Conservation (phyloP, 441 rosid genomes). For the Jatropha podagrica region DNA sequence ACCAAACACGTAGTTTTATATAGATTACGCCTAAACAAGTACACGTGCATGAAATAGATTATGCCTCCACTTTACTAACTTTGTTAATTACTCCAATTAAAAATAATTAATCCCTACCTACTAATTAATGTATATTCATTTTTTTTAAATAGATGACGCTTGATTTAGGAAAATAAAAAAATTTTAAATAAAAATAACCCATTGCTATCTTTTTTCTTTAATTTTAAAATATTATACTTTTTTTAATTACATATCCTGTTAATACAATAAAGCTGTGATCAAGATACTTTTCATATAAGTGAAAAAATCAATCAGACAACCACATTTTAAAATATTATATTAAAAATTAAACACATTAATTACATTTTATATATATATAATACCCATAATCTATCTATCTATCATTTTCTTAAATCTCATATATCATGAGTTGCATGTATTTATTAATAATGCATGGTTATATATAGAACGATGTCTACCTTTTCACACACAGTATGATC, state of each 20-base stretch:
- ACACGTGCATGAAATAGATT: slow-evolving; percentile 10
- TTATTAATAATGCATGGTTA: background rate
- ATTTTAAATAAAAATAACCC: too few species aligned
- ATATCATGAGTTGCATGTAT: slow-evolving; percentile 2
- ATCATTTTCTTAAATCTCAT: slow-evolving; percentile 26
- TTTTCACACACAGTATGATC: background rate
- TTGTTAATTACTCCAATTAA: background rate
- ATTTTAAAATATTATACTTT: too few species aligned
- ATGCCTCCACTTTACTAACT: slow-evolving; percentile 7
- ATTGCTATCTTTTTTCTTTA: too few species aligned
- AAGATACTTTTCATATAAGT: too few species aligned
- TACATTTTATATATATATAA: too few species aligned
- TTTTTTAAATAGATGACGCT: background rate
- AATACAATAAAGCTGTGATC: too few species aligned
- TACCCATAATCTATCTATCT: background rate
- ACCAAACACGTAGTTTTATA: too few species aligned
- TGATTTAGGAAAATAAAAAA: too few species aligned
- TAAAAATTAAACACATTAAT: too few species aligned
- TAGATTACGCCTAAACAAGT: background rate
- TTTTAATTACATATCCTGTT: too few species aligned
- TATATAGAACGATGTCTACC: background rate
- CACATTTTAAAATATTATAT: too few species aligned
- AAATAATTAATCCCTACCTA: background rate
- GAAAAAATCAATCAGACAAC: too few species aligned
- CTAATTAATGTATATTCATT: background rate